Conservation (phyloP, 2,329 filamentous ascomycete species). For the Escovopsis sp. region DNA sequence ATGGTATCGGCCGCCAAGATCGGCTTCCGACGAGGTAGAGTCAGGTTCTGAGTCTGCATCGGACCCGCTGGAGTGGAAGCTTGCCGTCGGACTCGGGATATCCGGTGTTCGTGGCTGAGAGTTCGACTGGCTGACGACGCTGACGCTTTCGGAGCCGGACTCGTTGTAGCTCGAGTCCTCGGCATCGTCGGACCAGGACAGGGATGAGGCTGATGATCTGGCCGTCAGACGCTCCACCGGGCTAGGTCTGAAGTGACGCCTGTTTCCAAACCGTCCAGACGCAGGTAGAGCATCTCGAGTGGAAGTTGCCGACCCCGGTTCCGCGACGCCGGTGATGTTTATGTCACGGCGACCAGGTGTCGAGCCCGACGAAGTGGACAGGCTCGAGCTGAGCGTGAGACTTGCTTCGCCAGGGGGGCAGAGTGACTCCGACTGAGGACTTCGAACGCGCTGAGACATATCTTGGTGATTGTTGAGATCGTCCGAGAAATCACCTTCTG, state of each 20-base stretch:
- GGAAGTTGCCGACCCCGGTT: conserved; percentile 7
- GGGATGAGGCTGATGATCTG: conserved; percentile 20
- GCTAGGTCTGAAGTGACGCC: conserved; percentile 29
- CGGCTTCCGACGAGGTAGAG: conserved; percentile 2
- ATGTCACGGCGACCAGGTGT: too few relatives aligned
- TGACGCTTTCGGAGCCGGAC: conserved; percentile 13
- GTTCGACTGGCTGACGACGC: conserved; percentile 14
- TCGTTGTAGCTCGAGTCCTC: conserved; percentile 15
- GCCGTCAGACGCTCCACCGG: conserved; percentile 23
- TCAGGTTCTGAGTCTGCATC: conserved; percentile 9
- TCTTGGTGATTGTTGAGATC: too few relatives aligned
- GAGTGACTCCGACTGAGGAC: too few relatives aligned
- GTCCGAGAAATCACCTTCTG: too few relatives aligned
- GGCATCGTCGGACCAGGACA: conserved; percentile 8
- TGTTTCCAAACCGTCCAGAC: conserved; percentile 28
- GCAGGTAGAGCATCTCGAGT: conserved; percentile 22
- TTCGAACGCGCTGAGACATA: too few relatives aligned
- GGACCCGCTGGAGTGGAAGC: conserved; percentile 7
- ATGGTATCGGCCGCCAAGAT: conserved; percentile 2
- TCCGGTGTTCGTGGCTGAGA: conserved; percentile 8
- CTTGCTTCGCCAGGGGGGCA: too few relatives aligned
- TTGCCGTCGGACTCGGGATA: conserved; percentile 8
- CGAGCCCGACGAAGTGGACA: too few relatives aligned
- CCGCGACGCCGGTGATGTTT: too few relatives aligned
- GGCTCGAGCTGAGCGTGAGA: too few relatives aligned